Percentiles rank a stretch among this genome's conserved stretches.
Evolutionary conservation across 2,329 filamentous ascomycete species (phyloP).

Genomic region (Fusarium staphyleae): DNA sequence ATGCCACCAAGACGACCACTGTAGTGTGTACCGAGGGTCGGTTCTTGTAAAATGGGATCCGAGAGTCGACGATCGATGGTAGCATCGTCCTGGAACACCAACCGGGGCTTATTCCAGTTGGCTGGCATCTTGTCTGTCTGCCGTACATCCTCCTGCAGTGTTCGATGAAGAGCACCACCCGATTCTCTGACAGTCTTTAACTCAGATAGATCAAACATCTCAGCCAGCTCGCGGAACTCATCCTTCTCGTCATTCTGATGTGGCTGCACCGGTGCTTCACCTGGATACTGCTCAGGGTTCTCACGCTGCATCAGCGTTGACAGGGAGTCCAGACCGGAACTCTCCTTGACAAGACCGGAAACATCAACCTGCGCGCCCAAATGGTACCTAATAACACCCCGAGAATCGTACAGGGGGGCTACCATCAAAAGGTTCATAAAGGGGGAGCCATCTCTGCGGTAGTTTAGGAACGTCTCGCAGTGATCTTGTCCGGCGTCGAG

Average conservation of each 20-base stretch:
- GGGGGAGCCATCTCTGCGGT: conserved; percentile 76
- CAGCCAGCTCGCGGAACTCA: conserved; percentile 70
- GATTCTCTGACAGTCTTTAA: conserved; percentile 67
- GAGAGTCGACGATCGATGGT: conserved; percentile 30
- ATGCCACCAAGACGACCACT: conserved; percentile 42
- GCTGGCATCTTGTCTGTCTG: conserved; percentile 50
- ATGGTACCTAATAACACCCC: conserved; percentile 70
- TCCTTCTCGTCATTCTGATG: conserved; percentile 48
- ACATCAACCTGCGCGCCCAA: conserved; percentile 78
- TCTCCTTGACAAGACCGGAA: conserved; percentile 71
- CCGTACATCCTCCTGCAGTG: conserved; percentile 42
- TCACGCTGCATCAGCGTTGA: conserved; percentile 51
- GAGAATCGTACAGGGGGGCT: conserved; percentile 73
- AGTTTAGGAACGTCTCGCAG: conserved; percentile 79
- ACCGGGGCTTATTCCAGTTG: conserved; percentile 51
- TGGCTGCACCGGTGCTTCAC: conserved; percentile 14
- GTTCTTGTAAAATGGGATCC: conserved; percentile 32
- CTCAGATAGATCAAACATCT: conserved; percentile 74
- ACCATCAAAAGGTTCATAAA: conserved; percentile 81
- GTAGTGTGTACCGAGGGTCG: conserved; percentile 8
- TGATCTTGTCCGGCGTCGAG: conserved; percentile 70
- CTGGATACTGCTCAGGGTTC: conserved; percentile 37
- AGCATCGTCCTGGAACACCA: conserved; percentile 50
- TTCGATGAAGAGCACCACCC: conserved; percentile 68
- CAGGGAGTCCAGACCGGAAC: conserved; percentile 69